Evolutionary conservation across 1,139 yeast species (phyloP).

Genomic region (Protomyces inundatus): DNA sequence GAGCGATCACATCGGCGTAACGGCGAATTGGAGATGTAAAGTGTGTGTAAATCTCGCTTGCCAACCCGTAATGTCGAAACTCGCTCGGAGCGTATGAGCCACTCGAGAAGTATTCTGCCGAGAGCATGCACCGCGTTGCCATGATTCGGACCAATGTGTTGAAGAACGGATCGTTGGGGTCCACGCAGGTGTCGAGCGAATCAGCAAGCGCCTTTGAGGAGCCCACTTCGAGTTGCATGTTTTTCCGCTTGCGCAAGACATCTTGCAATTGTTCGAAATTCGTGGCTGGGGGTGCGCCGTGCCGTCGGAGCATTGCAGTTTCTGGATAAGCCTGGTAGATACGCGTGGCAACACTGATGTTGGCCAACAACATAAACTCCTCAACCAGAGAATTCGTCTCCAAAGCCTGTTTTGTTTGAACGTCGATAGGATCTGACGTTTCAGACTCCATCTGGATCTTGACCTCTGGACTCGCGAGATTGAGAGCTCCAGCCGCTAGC

Average conservation of each 20-base stretch:
- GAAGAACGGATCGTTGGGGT: conserved; percentile 78
- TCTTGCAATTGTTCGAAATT: conserved; percentile 86
- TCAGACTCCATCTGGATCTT: conserved; percentile 96
- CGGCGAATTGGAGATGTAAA: conserved; percentile 98
- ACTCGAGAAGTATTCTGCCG: conserved; percentile 94
- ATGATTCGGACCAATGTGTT: conserved; percentile 89
- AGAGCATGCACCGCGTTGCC: conserved; percentile 99
- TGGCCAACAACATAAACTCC: conserved; percentile 97
- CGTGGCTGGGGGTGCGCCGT: conserved; percentile 91
- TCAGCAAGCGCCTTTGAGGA: conserved; percentile 90
- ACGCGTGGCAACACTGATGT: conserved; percentile 88
- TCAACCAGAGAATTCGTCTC: conserved; percentile 96
- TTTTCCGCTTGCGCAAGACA: conserved; percentile 76
- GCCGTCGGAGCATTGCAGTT: conserved; percentile 95
- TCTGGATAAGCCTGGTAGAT: conserved; percentile 92
- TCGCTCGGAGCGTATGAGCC: conserved; percentile 94
- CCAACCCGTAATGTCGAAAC: conserved; percentile 93
- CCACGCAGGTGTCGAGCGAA: conserved; percentile 81
- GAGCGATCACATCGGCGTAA: conserved; percentile 96
- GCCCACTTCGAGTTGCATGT: conserved; percentile 67
- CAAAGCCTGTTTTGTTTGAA: conserved; percentile 77
- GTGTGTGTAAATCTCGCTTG: conserved; percentile 95
- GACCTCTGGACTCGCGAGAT: conserved; percentile 95
- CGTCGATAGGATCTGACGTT: conserved; percentile 94
- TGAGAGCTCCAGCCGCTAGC: conserved; percentile 91